These are phyloP conservation scores for Amoeboaphelidium protococcarum DNA, from an alignment of 371 early-diverging fungal genomes.

Conservation along the genomic window DNA sequence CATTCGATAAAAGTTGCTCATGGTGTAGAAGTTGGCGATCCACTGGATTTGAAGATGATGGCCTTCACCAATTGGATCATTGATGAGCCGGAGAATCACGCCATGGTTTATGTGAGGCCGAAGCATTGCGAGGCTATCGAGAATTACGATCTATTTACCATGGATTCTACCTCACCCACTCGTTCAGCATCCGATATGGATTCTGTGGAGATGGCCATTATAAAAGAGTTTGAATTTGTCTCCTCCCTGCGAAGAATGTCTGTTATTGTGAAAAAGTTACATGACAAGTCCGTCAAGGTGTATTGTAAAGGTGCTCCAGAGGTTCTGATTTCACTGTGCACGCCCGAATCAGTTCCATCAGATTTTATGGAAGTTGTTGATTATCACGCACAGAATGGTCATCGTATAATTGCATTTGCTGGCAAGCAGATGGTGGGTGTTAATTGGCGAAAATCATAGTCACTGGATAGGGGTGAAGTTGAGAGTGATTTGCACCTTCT, in stretches of 20 bases:
- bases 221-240: constrained; percentile 87
- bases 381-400: constrained; percentile 75
- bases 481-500: constrained; percentile 67
- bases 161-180: not conserved
- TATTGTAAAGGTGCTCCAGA: constrained; percentile 96
- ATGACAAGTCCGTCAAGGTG: constrained; percentile 39
- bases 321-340: constrained; percentile 59
- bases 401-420: constrained; percentile 82
- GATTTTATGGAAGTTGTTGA: constrained; percentile 50
- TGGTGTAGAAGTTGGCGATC: constrained; percentile 82
- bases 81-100: constrained; percentile 34
- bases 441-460: constrained; percentile 45
- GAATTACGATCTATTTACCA: not conserved
- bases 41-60: constrained; percentile 96
- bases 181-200: no score
- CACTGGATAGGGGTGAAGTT: constrained; percentile 49
- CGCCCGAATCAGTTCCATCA: constrained; percentile 38
- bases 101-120: not conserved
- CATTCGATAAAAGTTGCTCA: constrained; percentile 81
- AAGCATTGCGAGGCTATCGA: not conserved
- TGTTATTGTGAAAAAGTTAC: constrained; percentile 36
- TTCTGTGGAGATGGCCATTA: constrained; percentile 54
- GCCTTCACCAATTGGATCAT: constrained; percentile 73
- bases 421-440: constrained; percentile 35
- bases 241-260: constrained; percentile 76